Evolutionary conservation across 2,329 filamentous ascomycete species (phyloP), one percentile per base, ranked within the genome.

Genomic region (Ascochyta rabiei): DNA sequence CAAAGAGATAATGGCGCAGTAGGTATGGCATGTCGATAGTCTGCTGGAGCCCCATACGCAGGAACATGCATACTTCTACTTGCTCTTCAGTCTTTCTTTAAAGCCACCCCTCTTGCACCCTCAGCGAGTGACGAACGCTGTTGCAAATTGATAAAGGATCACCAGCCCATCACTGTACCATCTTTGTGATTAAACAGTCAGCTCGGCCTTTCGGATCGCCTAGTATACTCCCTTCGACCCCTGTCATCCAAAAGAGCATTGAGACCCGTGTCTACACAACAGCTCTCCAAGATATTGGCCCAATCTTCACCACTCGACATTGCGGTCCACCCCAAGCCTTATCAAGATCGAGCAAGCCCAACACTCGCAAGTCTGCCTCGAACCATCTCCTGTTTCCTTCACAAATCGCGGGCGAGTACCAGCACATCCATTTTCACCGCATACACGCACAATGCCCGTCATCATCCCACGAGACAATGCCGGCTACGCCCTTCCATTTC

Each of bases 401-500:
- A 30, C 10, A 12, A 30, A 5, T 13, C 28, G 4, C 28, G 7
- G 12, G 12, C 12, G 4, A 12, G 5, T 30, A 30, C 18, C 8
- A 21, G 15, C 18, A 18, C 10, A 35, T 5, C 38, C 19, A 26
- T 10, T 13, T 18, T 19, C 18, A n/a, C 6, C 6, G n/a, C 21
- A 4, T n/a, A 6, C 21, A 26, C 21, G 13, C 19, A 21, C 13
- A 4, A 54, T 54, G 51, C 45, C 51, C 13, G 16, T 40, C 16
- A 21, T 54, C 5, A 10, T 35, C 16, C 26, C 51, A 16, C 63
- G 61, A 40, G 53, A 41, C 13, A 48, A 60, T 15, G 43, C 44
- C 23, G 60, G 47, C 26, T 68, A 61, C 51, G 15, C 34, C 1
- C 41, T 69, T 9, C 63, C 64, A 2, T 50, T 51, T 9, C 13